Conservation (phyloP, 2,329 filamentous ascomycete species). For the Xylaria sp. region DNA sequence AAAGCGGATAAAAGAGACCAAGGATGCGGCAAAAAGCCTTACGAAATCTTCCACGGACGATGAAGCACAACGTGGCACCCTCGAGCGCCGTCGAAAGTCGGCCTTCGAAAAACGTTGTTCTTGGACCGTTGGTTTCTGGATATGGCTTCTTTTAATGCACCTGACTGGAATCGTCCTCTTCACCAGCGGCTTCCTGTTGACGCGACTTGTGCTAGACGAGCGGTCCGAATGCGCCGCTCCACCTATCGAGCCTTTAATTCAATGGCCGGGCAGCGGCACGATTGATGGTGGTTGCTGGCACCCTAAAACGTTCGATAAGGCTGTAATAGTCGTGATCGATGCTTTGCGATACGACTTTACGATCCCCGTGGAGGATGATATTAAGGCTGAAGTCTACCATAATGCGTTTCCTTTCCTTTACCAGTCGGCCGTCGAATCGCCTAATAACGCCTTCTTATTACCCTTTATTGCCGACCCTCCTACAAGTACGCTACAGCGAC, state of each 20-base stretch:
- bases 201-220: slow-evolving; percentile 81
- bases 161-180: slow-evolving; percentile 88
- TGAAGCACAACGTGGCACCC: slow-evolving; percentile 58
- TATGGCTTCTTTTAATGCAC: slow-evolving; percentile 79
- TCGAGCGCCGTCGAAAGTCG: slow-evolving; percentile 61
- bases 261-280: slow-evolving; percentile 57
- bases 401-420: slow-evolving; percentile 89
- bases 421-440: slow-evolving; percentile 78
- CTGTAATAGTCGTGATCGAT: slow-evolving; percentile 90
- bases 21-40: slow-evolving; percentile 52
- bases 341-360: slow-evolving; percentile 97
- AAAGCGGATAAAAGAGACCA: slow-evolving; percentile 60
- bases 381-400: slow-evolving; percentile 75
- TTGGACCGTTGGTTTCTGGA: slow-evolving; percentile 75
- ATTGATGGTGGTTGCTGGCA: slow-evolving; percentile 88
- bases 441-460: slow-evolving; percentile 85
- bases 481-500: slow-evolving; percentile 88
- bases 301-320: slow-evolving; percentile 90
- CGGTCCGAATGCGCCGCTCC: slow-evolving; percentile 76
- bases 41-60: slow-evolving; percentile 52
- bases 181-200: slow-evolving; percentile 93
- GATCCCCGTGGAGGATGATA: slow-evolving; percentile 73
- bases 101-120: slow-evolving; percentile 65
- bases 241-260: slow-evolving; percentile 67
- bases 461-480: slow-evolving; percentile 98